phyloP scores from a whole-genome alignment of 1,284 basidiomycete genomes.

The Leccinum subfulvum region DNA sequence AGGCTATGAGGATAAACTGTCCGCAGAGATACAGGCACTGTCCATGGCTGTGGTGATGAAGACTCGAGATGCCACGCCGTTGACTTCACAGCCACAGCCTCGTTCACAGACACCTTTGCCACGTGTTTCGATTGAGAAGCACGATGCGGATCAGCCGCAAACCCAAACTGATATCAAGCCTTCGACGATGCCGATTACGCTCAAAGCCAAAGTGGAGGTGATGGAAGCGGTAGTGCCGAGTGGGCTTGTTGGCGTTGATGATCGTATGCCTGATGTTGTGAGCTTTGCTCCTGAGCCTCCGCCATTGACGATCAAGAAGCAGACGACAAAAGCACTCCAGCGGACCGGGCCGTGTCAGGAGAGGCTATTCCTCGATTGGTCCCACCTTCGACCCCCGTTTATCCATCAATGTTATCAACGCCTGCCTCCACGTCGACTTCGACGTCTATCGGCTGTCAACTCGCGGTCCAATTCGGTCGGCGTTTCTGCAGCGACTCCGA shows the following conservation, averaged over 20 bases:
- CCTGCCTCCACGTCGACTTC: slow-evolving; percentile 25
- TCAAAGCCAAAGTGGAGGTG: slow-evolving; percentile 36
- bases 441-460: slow-evolving; percentile 20
- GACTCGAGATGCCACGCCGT: no score
- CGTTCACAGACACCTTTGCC: background rate
- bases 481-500: slow-evolving; percentile 5
- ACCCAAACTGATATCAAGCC: slow-evolving; percentile 5
- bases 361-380: background rate
- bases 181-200: slow-evolving; percentile 12
- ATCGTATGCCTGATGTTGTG: slow-evolving; percentile 24
- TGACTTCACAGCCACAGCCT: no score
- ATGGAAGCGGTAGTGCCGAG: slow-evolving; percentile 27
- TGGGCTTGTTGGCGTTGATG: slow-evolving; percentile 22
- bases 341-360: slow-evolving; percentile 5
- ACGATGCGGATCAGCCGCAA: slow-evolving; percentile 11
- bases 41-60: background rate
- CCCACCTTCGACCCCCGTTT: slow-evolving; percentile 1
- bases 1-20: background rate
- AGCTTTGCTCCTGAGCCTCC: slow-evolving; percentile 34
- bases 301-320: slow-evolving; percentile 29
- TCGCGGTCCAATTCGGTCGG: slow-evolving; percentile 34
- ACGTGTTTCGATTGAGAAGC: slow-evolving; percentile 5
- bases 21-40: background rate
- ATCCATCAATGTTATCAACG: slow-evolving; percentile 9
- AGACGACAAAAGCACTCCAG: slow-evolving; percentile 16